Evolutionary conservation across 441 rosid species (phyloP).

Genomic region (Corymbia calophylla): DNA sequence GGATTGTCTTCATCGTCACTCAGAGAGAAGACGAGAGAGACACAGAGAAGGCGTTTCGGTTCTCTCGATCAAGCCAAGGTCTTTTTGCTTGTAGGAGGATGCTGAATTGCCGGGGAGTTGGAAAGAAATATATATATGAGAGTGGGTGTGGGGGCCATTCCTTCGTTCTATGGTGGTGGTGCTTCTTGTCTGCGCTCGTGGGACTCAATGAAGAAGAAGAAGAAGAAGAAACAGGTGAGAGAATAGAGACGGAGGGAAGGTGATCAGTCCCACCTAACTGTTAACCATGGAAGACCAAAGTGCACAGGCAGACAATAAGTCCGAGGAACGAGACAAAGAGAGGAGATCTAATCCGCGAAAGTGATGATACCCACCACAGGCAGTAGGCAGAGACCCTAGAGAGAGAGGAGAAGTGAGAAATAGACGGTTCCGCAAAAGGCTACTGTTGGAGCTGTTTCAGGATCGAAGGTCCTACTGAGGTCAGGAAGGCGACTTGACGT

Average conservation of each 20-base stretch:
- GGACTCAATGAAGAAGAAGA: not conserved
- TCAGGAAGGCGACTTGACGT: not conserved
- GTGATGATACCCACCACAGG: not conserved
- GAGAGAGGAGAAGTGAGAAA: not conserved
- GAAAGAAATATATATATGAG: not conserved
- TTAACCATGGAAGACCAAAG: not conserved
- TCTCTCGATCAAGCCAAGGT: not conserved
- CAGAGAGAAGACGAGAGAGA: not conserved
- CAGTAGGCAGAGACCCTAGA: too few species aligned
- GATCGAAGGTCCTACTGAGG: not conserved
- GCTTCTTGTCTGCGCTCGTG: not conserved
- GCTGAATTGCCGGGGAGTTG: not conserved
- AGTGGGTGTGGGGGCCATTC: not conserved
- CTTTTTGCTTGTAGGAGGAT: not conserved
- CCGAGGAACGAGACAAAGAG: not conserved
- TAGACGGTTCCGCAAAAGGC: not conserved
- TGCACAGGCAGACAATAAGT: not conserved
- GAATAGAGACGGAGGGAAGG: not conserved
- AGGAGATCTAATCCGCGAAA: not conserved
- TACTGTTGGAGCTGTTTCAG: not conserved
- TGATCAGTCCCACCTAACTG: conserved; percentile 6
- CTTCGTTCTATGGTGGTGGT: not conserved
- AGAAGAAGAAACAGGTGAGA: not conserved
- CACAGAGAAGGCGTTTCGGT: not conserved
- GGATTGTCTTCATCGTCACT: conserved; percentile 1